Evolutionary conservation across 2,329 filamentous ascomycete genomes (phyloP).

Genomic region (Penicillium polonicum): DNA sequence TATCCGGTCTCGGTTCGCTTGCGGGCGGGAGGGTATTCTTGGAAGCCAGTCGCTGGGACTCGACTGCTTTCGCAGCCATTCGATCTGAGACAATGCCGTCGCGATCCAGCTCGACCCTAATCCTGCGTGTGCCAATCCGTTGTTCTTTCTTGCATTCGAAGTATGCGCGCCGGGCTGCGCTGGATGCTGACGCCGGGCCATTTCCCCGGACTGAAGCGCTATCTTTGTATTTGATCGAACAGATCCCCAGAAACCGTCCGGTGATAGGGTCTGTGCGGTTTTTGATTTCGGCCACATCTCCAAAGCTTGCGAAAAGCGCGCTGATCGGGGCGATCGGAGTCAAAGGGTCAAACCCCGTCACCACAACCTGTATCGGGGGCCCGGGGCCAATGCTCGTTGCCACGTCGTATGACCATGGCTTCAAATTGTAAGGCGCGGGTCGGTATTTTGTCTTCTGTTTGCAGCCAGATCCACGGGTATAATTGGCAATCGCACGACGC

Average conservation of each 20-base stretch:
- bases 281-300: conserved; percentile 81
- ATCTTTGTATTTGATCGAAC: conserved; percentile 85
- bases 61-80: conserved; percentile 73
- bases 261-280: conserved; percentile 95
- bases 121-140: conserved; percentile 72
- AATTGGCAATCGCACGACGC: conserved; percentile 67
- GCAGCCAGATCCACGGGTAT: conserved; percentile 60
- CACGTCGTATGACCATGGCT: conserved; percentile 76
- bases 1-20: conserved; percentile 36
- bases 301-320: conserved; percentile 43
- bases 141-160: conserved; percentile 74
- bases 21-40: conserved; percentile 27
- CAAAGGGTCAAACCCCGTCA: conserved; percentile 93
- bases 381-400: conserved; percentile 83
- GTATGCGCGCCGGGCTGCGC: conserved; percentile 74
- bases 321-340: conserved; percentile 61
- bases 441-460: conserved; percentile 70
- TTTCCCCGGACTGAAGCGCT: conserved; percentile 54
- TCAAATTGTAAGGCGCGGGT: conserved; percentile 73
- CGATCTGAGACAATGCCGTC: conserved; percentile 79
- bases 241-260: conserved; percentile 90
- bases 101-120: conserved; percentile 84
- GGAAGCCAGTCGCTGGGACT: conserved; percentile 60
- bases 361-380: conserved; percentile 84
- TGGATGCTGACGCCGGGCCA: conserved; percentile 64